Evolutionary conservation across 2,329 filamentous ascomycete genomes (phyloP).

Genomic region (Akanthomyces lecanii): DNA sequence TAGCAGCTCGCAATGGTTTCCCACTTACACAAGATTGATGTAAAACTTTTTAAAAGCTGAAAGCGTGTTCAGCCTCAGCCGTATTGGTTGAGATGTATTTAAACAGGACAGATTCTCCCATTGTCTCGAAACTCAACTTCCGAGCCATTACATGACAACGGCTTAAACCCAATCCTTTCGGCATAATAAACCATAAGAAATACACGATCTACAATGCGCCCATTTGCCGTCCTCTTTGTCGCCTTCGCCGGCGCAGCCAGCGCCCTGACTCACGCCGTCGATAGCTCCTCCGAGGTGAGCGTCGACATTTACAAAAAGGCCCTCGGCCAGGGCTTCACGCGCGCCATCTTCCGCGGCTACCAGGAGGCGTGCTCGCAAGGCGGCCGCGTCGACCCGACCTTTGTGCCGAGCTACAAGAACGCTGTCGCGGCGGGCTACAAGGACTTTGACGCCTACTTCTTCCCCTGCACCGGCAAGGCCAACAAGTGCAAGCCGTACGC

Average conservation of each 20-base stretch:
- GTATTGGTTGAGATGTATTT: background rate
- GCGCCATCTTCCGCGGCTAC: conserved; percentile 18
- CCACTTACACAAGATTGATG: background rate
- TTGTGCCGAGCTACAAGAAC: conserved; percentile 16
- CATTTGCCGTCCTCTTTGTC: background rate
- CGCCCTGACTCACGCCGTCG: conserved; percentile 15
- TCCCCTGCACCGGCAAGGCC: conserved; percentile 14
- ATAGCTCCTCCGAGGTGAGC: conserved; percentile 9
- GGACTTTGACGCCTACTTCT: conserved; percentile 17
- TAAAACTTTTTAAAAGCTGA: background rate
- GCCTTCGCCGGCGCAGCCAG: background rate
- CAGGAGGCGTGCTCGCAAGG: conserved; percentile 14
- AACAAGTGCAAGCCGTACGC: conserved; percentile 18
- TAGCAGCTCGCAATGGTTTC: conserved; percentile 1
- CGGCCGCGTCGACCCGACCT: conserved; percentile 18
- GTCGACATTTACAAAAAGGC: conserved; percentile 14
- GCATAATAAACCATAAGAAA: background rate
- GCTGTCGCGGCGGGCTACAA: conserved; percentile 14
- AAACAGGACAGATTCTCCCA: background rate
- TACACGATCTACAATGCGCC: background rate
- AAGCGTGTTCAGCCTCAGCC: background rate
- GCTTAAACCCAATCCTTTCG: background rate
- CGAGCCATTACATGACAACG: background rate
- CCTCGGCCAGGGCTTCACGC: conserved; percentile 15
- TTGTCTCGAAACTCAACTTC: background rate